Evolutionary conservation across 2,329 filamentous ascomycete species (phyloP).

Genomic region (Aspergillus ibericus): DNA sequence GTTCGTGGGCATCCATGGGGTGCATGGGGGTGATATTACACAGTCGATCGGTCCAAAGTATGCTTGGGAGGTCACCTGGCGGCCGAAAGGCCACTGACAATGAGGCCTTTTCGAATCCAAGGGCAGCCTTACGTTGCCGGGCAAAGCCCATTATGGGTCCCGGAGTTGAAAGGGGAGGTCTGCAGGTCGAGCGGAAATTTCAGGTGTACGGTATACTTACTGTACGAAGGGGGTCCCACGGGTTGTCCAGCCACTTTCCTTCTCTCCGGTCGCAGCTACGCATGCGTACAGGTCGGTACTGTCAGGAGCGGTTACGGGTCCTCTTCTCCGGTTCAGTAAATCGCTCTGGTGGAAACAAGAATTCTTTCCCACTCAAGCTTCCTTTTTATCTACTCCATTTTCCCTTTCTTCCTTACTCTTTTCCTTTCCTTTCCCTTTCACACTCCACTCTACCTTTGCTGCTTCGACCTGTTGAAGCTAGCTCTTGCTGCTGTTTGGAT

Average conservation of each 20-base stretch:
- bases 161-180: slow-evolving; percentile 1
- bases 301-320: slow-evolving; percentile 42
- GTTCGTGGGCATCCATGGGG: not conserved
- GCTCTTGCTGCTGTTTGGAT: slow-evolving; percentile 30
- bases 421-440: slow-evolving; percentile 31
- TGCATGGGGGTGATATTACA: not conserved
- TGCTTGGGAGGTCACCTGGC: slow-evolving; percentile 1
- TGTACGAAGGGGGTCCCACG: slow-evolving; percentile 8
- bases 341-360: slow-evolving; percentile 23
- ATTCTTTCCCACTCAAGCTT: slow-evolving; percentile 40
- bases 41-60: not conserved
- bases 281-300: slow-evolving; percentile 32
- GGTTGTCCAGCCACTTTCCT: slow-evolving; percentile 23
- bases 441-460: slow-evolving; percentile 38
- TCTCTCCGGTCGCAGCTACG: slow-evolving; percentile 33
- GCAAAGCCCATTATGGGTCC: slow-evolving; percentile 12
- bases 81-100: slow-evolving; percentile 13
- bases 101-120: slow-evolving; percentile 15
- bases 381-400: slow-evolving; percentile 35
- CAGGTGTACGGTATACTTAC: not conserved
- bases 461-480: slow-evolving; percentile 43
- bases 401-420: slow-evolving; percentile 39
- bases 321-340: slow-evolving; percentile 38
- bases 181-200: slow-evolving; percentile 10
- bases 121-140: slow-evolving; percentile 2